These are phyloP conservation scores for Mimosa pudica DNA, from an alignment of 306 rosid species.

Conservation along the genomic window DNA sequence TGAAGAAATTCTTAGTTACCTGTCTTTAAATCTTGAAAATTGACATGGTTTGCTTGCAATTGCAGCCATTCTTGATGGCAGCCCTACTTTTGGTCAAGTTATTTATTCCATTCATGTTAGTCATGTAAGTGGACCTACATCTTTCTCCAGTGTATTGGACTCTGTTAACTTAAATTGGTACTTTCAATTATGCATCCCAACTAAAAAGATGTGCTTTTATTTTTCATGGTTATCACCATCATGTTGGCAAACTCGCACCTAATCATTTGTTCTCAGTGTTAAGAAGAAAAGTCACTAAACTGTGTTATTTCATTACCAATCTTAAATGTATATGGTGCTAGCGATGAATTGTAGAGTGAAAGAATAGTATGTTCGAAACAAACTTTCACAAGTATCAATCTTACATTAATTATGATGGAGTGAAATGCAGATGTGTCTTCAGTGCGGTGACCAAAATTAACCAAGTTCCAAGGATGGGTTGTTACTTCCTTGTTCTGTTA, in stretches of 20 bases:
- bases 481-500: conserved; percentile 82
- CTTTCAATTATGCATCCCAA: conserved; percentile 11
- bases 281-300: not conserved
- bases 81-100: conserved; percentile 88
- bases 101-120: conserved; percentile 87
- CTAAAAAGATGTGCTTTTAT: conserved; percentile 5
- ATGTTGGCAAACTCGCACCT: conserved; percentile 15
- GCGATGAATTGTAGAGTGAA: conserved; percentile 3
- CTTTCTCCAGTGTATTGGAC: conserved; percentile 17
- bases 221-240: conserved; percentile 4
- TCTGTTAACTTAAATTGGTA: not conserved
- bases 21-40: conserved; percentile 32
- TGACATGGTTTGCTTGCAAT: conserved; percentile 30
- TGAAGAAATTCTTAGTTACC: not conserved
- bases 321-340: conserved; percentile 28
- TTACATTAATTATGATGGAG: conserved; percentile 33
- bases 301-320: conserved; percentile 20
- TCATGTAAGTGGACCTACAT: conserved; percentile 67
- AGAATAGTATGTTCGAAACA: conserved; percentile 10
- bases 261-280: not conserved
- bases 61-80: conserved; percentile 95
- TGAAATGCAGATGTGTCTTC: conserved; percentile 73
- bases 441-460: conserved; percentile 85
- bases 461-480: conserved; percentile 78
- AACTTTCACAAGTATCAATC: conserved; percentile 3